Evolutionary conservation across 78 protist genomes (phyloP), one percentile per base, ranked within the genome.

Genomic region (Dictyostelium discoideum): DNA sequence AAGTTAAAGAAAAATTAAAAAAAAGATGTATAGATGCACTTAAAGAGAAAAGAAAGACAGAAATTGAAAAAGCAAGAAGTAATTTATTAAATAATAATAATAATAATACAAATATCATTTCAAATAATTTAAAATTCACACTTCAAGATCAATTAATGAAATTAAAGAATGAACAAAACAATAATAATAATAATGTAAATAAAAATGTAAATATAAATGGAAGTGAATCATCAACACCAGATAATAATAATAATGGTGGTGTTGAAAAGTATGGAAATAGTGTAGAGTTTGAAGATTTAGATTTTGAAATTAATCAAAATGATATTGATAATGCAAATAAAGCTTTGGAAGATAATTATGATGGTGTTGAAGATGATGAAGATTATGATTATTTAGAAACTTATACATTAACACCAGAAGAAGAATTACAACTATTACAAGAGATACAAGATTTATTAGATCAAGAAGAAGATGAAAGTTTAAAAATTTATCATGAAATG

Each of bases 181-280:
- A 74, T 16, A 79, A 44, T 44, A 22, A 46, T 79, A 22, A 16
- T 79, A 22, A 39, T 79, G 24, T 16, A 74, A 74, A 74, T 37
- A 74, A 74, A 5, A 26, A 42, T 37, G 81, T 37, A 37, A 32
- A 74, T 74, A 37, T 16, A 26, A 74, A 74, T 37, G 40, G 39
- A 11, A 69, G 77, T 26, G 77, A 69, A 69, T 69, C 39, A 9
- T 26, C 77, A 69, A 69, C 77, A 69, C 77, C 37, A 26, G 32
- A 73, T 14, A 73, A 24, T 11, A 29, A 73, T 11, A 32, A 1
- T 13, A 74, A 13, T 74, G 9, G 2, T 57, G 22, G 8, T 20
- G 69, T 60, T 60, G 81, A 74, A 37, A 37, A 74, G 13, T 74
- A 74, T 74, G 81, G 81, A 26, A 74, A 74, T 74, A 74, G 81